Evolutionary conservation across 176 grass and related monocot species (phyloP), one percentile per base, ranked within the genome.

Genomic region (Coix lacrymajobi): DNA sequence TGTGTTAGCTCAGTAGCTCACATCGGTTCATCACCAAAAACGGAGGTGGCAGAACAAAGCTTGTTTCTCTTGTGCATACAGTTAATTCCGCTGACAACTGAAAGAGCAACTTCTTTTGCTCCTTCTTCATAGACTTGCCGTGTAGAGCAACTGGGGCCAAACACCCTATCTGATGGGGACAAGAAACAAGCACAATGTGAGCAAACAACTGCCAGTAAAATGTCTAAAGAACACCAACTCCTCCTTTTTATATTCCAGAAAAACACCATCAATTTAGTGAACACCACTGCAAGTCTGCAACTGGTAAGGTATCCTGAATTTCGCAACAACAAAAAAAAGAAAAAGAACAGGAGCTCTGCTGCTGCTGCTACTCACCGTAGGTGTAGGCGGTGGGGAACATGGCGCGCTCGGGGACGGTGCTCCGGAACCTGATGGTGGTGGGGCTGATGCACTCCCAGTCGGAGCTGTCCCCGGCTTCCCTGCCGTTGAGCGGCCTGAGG

Each of bases 31-130:
- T 68, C 29, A 60, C 48, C n/a, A 3, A 15, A 69, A 82, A 78
- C 19, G 11, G 31, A 76, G 36, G 31, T 22, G 11, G 32, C 36
- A 57, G 26, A 78, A 54, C 9, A 41, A 24, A 87, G 61, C 11
- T 31, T 31, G 13, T 78, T 78, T 67, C 29, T 86, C 17, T 0
- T 37, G 64, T 49, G 25, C 93, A 69, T 90, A 94, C 93, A 87
- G 80, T 99, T 99, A 69, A 99, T 99, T 81, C 97, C 97, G 52
- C 79, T 90, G 87, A 96, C 87, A 31, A 90, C 96, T 79, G 93
- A 99, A 25, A 99, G 87, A 62, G 91, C 93, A 81, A 99, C 93
- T 79, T 96, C 85, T 83, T 90, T 99, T 15, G 97, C 91, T 43
- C 97, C 93, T 66, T 96, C 91, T 82, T 92, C 90, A 7, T 99